phyloP scores from a whole-genome alignment of 2,329 filamentous ascomycete genomes.

The Scleromitrula shiraiana region DNA sequence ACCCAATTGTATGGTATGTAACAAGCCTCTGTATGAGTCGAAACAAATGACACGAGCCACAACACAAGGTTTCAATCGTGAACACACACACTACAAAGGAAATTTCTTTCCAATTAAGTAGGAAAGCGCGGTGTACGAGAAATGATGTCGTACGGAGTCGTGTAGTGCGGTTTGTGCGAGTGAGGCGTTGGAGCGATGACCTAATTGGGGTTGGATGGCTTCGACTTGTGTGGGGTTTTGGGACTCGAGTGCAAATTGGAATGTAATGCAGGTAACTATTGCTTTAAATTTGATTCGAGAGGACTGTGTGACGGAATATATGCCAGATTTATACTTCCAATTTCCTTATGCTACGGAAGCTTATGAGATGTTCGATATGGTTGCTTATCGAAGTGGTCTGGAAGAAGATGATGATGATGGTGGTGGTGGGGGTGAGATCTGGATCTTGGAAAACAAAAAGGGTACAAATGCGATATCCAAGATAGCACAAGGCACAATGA shows the following conservation, averaged over 20 bases:
- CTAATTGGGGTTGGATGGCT: background rate
- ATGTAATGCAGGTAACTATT: too few relatives aligned
- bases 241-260: too few relatives aligned
- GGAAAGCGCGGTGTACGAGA: conserved; percentile 1
- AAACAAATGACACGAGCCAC: conserved; percentile 1
- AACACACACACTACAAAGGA: conserved; percentile 5
- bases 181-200: background rate
- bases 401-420: too few relatives aligned
- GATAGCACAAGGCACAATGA: too few relatives aligned
- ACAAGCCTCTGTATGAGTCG: background rate
- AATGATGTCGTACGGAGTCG: conserved; percentile 2
- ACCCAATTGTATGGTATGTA: too few relatives aligned
- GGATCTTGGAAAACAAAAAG: too few relatives aligned
- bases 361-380: background rate
- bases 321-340: background rate
- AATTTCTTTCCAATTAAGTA: background rate
- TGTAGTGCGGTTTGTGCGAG: background rate
- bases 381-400: background rate
- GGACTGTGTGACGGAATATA: background rate
- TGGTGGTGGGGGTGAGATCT: too few relatives aligned
- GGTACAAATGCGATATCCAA: too few relatives aligned
- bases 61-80: conserved; percentile 3
- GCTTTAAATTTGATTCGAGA: background rate
- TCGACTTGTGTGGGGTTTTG: background rate
- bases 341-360: background rate